Evolutionary conservation across 768 basidiomycete species (phyloP).

Genomic region (Boletus reticuloceps): DNA sequence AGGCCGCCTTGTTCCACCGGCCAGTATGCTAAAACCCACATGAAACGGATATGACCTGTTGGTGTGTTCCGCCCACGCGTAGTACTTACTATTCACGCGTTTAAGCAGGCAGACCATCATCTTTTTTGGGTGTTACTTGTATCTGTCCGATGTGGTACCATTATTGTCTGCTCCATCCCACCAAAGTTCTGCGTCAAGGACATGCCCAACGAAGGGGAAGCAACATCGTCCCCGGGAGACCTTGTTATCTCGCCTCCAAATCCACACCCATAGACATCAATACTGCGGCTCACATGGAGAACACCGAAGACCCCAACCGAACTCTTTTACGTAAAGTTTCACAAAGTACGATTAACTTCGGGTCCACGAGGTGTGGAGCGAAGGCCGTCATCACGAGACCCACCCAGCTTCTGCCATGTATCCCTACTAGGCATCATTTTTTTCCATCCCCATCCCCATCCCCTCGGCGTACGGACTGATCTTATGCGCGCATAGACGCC

Average conservation of each 20-base stretch:
- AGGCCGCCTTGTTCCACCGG: background rate
- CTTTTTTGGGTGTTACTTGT: background rate
- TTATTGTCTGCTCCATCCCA: background rate
- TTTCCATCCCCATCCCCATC: background rate
- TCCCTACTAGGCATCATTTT: background rate
- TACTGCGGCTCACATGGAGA: conserved; percentile 16
- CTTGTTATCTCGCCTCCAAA: conserved; percentile 9
- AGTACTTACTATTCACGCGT: background rate
- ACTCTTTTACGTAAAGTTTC: conserved; percentile 18
- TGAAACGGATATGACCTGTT: conserved; percentile 2
- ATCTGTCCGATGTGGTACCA: background rate
- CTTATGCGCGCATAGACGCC: conserved; percentile 10
- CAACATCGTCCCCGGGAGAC: background rate
- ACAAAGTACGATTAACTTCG: conserved; percentile 11
- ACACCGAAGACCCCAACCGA: background rate
- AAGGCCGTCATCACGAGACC: conserved; percentile 6
- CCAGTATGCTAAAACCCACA: background rate
- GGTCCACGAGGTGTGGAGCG: conserved; percentile 13
- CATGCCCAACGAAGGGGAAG: background rate
- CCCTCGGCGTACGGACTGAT: conserved; percentile 10
- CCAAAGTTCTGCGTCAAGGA: background rate
- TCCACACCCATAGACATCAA: background rate
- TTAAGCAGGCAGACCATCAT: background rate
- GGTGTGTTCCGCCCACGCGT: background rate
- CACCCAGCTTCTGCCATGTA: conserved; percentile 1